phyloP scores from a whole-genome alignment of 352 stramenopile species.

The Pythium sp. region DNA sequence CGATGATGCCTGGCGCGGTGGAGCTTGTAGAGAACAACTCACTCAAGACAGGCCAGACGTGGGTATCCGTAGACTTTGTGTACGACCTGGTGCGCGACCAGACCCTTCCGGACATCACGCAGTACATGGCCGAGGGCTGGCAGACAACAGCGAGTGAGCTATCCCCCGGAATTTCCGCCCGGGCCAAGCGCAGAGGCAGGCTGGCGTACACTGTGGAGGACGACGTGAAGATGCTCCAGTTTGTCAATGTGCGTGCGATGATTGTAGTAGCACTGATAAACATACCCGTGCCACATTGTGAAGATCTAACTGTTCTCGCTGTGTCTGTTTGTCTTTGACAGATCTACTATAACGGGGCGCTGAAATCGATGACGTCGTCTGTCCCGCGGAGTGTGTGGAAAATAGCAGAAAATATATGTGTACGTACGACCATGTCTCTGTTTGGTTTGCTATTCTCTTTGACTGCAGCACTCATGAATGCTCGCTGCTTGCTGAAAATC shows the following conservation, averaged over 20 bases:
- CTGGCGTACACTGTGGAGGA: constrained; percentile 38
- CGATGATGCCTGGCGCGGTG: constrained; percentile 12
- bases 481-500: background rate
- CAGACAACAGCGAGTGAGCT: background rate
- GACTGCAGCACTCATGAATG: background rate
- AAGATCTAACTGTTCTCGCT: background rate
- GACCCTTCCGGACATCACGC: constrained; percentile 24
- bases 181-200: constrained; percentile 5
- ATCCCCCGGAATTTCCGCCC: constrained; percentile 4
- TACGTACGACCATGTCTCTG: background rate
- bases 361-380: constrained; percentile 16
- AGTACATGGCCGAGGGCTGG: constrained; percentile 31
- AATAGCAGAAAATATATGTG: constrained; percentile 23
- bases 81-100: constrained; percentile 39
- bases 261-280: background rate
- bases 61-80: constrained; percentile 49
- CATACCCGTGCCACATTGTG: background rate
- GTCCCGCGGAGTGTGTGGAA: constrained; percentile 26
- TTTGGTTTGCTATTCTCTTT: background rate
- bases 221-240: constrained; percentile 49
- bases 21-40: constrained; percentile 40
- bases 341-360: background rate
- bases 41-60: constrained; percentile 26
- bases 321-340: background rate
- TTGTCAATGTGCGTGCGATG: constrained; percentile 23